A percentile compares a stretch with the other conserved stretches of the same genome.
These are phyloP conservation scores for Niveomyces coronatus DNA, from an alignment of 2,329 filamentous ascomycete genomes.

Conservation along the genomic window DNA sequence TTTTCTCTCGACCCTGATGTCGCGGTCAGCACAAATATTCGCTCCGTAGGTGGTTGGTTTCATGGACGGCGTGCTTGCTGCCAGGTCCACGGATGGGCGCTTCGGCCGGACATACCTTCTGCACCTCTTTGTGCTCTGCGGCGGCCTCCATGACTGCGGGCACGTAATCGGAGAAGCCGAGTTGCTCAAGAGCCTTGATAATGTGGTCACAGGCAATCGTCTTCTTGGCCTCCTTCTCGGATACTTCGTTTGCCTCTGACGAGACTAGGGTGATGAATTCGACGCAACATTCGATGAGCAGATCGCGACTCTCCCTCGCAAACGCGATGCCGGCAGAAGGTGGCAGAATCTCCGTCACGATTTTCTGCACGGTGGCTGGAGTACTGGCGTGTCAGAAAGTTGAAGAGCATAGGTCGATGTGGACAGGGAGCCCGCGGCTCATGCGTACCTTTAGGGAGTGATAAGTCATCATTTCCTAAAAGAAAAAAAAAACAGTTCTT, in stretches of 20 bases:
- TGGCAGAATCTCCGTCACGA: slow-evolving; percentile 87
- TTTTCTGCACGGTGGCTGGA: slow-evolving; percentile 63
- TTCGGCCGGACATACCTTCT: slow-evolving; percentile 56
- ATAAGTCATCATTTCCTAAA: slow-evolving; percentile 53
- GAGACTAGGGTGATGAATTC: slow-evolving; percentile 98
- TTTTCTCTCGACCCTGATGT: slow-evolving; percentile 79
- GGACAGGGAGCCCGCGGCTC: neutral
- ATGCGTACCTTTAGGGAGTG: slow-evolving; percentile 50
- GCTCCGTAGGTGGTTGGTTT: slow-evolving; percentile 14
- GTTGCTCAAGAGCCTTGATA: slow-evolving; percentile 82
- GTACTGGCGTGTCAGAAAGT: neutral
- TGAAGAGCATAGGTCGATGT: neutral
- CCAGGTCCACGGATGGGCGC: neutral
- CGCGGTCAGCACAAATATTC: slow-evolving; percentile 41
- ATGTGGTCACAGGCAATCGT: slow-evolving; percentile 98
- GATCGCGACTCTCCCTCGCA: slow-evolving; percentile 87
- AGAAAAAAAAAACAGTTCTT: neutral
- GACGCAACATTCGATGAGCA: slow-evolving; percentile 96
- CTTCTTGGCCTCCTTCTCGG: slow-evolving; percentile 97
- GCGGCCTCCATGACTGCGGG: slow-evolving; percentile 78
- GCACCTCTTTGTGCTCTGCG: slow-evolving; percentile 80
- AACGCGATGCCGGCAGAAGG: slow-evolving; percentile 68
- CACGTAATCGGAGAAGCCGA: slow-evolving; percentile 90
- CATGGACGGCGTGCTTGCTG: slow-evolving; percentile 52
- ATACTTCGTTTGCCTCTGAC: slow-evolving; percentile 98